These are phyloP conservation scores for Ogataea minuta DNA, from an alignment of 805 yeast genomes.

Conservation along the genomic window DNA sequence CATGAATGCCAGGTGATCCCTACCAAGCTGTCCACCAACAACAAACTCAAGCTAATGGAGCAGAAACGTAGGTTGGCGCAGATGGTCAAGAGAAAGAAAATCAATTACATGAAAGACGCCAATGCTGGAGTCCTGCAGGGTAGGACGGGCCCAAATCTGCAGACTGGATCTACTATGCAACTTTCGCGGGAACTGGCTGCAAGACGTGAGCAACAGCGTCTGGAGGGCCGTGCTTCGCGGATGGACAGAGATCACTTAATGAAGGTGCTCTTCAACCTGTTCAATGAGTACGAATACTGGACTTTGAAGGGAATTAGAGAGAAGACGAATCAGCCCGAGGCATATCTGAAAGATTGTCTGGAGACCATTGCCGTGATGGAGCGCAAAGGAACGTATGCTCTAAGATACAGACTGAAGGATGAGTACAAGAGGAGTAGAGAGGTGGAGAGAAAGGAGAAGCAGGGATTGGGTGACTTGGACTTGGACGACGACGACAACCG, in stretches of 20 bases:
- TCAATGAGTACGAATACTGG: conserved; percentile 97
- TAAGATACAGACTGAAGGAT: conserved; percentile 84
- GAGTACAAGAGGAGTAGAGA: conserved; percentile 82
- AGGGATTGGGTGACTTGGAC: conserved; percentile 46
- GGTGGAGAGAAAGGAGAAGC: conserved; percentile 67
- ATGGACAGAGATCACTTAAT: conserved; percentile 90
- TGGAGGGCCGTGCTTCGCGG: conserved; percentile 87
- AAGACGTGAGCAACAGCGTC: conserved; percentile 51
- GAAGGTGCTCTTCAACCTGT: conserved; percentile 82
- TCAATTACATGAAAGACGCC: conserved; percentile 55
- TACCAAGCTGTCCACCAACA: conserved; percentile 67
- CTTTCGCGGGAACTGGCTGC: conserved; percentile 58
- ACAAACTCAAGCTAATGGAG: conserved; percentile 55
- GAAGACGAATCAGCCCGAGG: conserved; percentile 93
- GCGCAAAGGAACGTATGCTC: conserved; percentile 94
- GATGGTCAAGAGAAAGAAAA: conserved; percentile 43
- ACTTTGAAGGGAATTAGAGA: conserved; percentile 90
- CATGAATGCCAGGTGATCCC: conserved; percentile 93
- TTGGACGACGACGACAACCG: conserved; percentile 35
- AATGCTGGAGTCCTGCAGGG: conserved; percentile 87
- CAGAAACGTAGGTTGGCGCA: conserved; percentile 30
- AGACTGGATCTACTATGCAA: conserved; percentile 61
- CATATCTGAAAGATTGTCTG: conserved; percentile 83
- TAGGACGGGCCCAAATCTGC: conserved; percentile 80
- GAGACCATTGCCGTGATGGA: conserved; percentile 87